phyloP scores from a whole-genome alignment of 768 basidiomycete genomes.

The Cystofilobasidium ferigula region DNA sequence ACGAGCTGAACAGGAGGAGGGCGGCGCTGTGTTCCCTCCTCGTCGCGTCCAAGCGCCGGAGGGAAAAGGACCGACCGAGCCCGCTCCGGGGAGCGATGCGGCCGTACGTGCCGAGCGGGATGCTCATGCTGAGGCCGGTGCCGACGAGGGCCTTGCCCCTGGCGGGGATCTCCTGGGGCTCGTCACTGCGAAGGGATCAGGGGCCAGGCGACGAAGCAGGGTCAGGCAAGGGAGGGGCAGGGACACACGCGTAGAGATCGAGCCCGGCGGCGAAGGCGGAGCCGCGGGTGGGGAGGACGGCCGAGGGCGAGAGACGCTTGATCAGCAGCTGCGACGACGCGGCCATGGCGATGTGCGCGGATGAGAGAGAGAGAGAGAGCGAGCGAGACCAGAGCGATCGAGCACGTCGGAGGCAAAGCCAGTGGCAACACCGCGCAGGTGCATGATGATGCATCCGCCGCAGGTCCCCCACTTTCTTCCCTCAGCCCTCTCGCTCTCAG shows the following conservation, averaged over 20 bases:
- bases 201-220: neutral
- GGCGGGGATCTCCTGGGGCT: conserved; percentile 70
- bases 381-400: no score
- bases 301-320: conserved; percentile 72
- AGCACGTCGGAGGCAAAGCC: no score
- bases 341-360: conserved; percentile 10
- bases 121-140: conserved; percentile 84
- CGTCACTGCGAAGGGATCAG: conserved; percentile 50
- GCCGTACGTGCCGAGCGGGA: conserved; percentile 87
- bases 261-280: conserved; percentile 82
- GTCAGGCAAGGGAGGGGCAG: neutral
- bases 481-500: neutral
- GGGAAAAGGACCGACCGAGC: conserved; percentile 50
- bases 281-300: conserved; percentile 73
- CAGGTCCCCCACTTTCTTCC: no score
- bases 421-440: no score
- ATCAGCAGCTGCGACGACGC: conserved; percentile 49
- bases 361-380: no score
- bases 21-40: neutral
- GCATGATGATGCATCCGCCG: no score
- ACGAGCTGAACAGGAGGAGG: neutral
- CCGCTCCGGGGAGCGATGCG: conserved; percentile 93
- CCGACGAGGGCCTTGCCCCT: conserved; percentile 83
- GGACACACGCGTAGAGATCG: conserved; percentile 75
- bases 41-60: neutral